Percentiles rank a stretch among this genome's conserved stretches.
phyloP scores from a whole-genome alignment of 2,329 filamentous ascomycete species.

The Capronia coronata region DNA sequence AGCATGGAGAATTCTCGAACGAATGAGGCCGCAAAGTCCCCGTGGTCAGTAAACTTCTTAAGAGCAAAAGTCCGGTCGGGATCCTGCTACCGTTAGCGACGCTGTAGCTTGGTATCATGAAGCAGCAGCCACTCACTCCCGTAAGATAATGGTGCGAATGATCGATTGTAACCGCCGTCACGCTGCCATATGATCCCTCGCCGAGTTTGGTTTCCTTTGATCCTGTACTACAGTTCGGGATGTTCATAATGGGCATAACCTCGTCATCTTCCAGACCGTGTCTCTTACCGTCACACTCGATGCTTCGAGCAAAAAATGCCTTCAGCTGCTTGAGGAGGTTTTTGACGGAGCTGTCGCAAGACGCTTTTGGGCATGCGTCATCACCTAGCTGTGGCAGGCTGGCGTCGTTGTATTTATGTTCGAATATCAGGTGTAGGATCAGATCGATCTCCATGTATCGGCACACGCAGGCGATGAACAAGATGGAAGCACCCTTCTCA shows the following conservation, averaged over 20 bases:
- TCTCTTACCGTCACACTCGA: neutral
- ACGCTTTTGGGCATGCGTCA: neutral
- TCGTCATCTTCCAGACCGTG: neutral
- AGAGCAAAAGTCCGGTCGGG: neutral
- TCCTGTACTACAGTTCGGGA: neutral
- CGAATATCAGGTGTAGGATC: neutral
- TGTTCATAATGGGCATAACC: neutral
- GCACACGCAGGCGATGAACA: neutral
- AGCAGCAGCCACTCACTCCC: slow-evolving; percentile 1
- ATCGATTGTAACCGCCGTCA: neutral
- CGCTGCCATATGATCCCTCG: slow-evolving; percentile 1
- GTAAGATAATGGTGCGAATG: neutral
- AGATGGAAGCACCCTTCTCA: neutral
- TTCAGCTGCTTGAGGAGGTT: neutral
- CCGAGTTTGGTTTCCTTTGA: neutral
- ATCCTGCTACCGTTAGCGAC: neutral
- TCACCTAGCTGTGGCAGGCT: neutral
- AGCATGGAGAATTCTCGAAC: slow-evolving; percentile 4
- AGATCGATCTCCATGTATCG: neutral
- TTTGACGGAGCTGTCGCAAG: neutral
- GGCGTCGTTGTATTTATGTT: neutral
- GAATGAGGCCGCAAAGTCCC: neutral
- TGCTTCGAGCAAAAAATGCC: neutral
- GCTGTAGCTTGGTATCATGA: neutral
- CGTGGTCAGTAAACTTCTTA: neutral